Percentiles rank a stretch among this genome's conserved stretches.
phyloP scores from a whole-genome alignment of 495 filamentous ascomycete species.

The Aspergillus olivimuriae region DNA sequence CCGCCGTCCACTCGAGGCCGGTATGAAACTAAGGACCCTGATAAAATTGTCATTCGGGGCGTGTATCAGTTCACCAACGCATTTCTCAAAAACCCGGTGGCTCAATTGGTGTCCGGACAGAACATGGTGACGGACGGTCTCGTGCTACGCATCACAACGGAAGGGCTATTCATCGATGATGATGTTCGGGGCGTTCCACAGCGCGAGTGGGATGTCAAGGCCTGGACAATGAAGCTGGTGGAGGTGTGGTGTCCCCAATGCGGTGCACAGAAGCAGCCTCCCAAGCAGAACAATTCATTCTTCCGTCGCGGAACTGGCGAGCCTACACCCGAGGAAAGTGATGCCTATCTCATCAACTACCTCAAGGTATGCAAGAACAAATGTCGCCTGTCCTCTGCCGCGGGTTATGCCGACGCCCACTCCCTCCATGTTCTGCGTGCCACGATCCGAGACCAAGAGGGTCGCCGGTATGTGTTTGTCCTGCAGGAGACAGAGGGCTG shows the following conservation, averaged over 20 bases:
- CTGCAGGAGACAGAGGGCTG: conserved; percentile 78
- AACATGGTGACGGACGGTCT: conserved; percentile 79
- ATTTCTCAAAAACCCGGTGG: conserved; percentile 71
- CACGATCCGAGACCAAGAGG: conserved; percentile 75
- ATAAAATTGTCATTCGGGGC: conserved; percentile 89
- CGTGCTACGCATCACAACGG: conserved; percentile 75
- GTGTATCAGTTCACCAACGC: conserved; percentile 86
- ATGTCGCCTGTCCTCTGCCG: conserved; percentile 44
- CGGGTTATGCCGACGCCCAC: conserved; percentile 10
- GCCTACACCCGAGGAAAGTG: conserved; percentile 56
- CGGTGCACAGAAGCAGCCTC: conserved; percentile 14
- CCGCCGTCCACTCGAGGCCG: conserved; percentile 67
- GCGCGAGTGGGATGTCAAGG: conserved; percentile 96
- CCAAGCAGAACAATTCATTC: conserved; percentile 27
- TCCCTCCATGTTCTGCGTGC: conserved; percentile 75
- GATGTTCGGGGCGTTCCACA: conserved; percentile 80
- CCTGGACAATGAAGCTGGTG: conserved; percentile 88
- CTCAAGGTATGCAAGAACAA: conserved; percentile 55
- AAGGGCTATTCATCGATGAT: conserved; percentile 95
- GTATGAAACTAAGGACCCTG: conserved; percentile 81
- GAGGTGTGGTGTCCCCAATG: conserved; percentile 78
- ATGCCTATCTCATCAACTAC: conserved; percentile 51
- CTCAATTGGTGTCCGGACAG: conserved; percentile 70
- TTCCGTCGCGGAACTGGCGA: conserved; percentile 27
- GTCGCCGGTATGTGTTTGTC: conserved; percentile 76